Conservation (phyloP, 2,329 filamentous ascomycete species). For the Herpotrichia juniperi region DNA sequence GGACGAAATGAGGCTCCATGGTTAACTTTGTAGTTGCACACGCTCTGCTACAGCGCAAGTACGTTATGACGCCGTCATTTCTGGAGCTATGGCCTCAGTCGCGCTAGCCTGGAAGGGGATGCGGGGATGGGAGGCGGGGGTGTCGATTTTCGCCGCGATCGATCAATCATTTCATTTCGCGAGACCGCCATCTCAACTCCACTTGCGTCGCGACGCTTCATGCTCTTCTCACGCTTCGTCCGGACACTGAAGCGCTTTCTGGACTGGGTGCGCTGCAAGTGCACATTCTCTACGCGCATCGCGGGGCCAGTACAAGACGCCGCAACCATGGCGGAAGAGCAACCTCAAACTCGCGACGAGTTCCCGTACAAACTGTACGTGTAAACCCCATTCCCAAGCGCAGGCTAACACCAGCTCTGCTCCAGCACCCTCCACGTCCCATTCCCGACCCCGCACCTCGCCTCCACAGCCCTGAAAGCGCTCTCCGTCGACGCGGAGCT, state of each 20-base stretch:
- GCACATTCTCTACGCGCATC: neutral
- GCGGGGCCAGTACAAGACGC: neutral
- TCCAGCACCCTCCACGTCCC: slow-evolving; percentile 75
- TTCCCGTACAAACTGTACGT: slow-evolving; percentile 50
- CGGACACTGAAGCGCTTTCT: no score
- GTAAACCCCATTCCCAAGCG: neutral
- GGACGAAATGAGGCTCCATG: neutral
- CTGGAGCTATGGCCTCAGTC: no score
- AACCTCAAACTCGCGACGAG: slow-evolving; percentile 13
- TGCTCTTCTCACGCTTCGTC: no score
- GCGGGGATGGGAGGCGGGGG: neutral
- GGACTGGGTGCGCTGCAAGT: no score
- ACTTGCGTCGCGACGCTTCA: no score
- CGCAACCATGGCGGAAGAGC: neutral
- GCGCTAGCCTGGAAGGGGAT: no score
- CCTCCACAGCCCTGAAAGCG: slow-evolving; percentile 74
- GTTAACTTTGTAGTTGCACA: neutral
- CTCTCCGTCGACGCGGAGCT: slow-evolving; percentile 88
- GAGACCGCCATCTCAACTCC: no score
- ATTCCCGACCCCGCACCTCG: slow-evolving; percentile 80
- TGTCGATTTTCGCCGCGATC: neutral
- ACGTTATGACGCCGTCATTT: slow-evolving; percentile 31
- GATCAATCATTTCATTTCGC: no score
- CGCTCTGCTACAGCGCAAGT: slow-evolving; percentile 16
- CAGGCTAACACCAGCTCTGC: slow-evolving; percentile 3